Conservation (phyloP, 1,284 basidiomycete genomes). For the Cystobasidium sp. region DNA sequence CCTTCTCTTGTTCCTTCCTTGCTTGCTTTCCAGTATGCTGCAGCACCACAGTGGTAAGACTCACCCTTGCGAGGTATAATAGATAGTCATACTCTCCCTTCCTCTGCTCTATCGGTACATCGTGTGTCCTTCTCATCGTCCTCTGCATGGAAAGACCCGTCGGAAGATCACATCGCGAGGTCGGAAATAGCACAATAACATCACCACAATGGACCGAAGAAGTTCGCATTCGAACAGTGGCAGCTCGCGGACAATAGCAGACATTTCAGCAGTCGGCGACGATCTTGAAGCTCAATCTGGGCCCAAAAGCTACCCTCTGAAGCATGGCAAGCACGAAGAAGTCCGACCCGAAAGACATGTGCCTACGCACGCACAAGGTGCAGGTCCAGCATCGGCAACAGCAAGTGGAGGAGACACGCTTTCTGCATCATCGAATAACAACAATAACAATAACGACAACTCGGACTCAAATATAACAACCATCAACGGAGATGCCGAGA, state of each 20-base stretch:
- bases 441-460: no score
- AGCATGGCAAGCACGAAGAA: not conserved
- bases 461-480: not conserved
- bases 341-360: not conserved
- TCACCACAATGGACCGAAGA: not conserved
- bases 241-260: slow-evolving; percentile 7
- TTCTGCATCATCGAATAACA: not conserved
- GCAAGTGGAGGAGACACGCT: slow-evolving; percentile 1
- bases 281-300: not conserved
- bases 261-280: not conserved
- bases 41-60: no score
- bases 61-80: no score
- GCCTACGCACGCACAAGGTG: not conserved
- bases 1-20: not conserved
- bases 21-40: no score
- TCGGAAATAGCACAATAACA: not conserved
- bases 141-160: no score
- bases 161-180: no score
- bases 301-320: not conserved
- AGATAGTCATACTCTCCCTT: no score
- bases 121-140: no score
- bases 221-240: slow-evolving; percentile 8
- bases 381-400: slow-evolving; percentile 1
- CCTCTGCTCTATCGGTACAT: no score
- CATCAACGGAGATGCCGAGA: not conserved